These are phyloP conservation scores for Fusarium continuum DNA, from an alignment of 2,329 filamentous ascomycete species.

Conservation along the genomic window DNA sequence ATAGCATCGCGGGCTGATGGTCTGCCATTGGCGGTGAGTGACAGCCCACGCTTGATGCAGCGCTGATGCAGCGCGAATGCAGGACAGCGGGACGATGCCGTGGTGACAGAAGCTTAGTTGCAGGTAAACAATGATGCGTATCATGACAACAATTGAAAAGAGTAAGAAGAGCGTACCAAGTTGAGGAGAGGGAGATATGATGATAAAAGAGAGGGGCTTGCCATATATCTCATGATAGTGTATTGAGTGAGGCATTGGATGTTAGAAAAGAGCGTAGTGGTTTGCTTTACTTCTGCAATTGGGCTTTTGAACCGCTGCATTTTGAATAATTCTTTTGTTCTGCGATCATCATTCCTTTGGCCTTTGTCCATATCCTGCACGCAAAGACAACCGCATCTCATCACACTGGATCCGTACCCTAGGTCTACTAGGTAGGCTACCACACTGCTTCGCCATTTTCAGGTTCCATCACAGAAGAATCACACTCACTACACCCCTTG, in stretches of 20 bases:
- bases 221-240: not conserved
- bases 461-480: too few relatives aligned
- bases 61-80: slow-evolving; percentile 33
- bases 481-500: not conserved
- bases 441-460: slow-evolving; percentile 1
- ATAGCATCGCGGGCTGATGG: slow-evolving; percentile 11
- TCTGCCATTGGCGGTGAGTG: slow-evolving; percentile 37
- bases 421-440: slow-evolving; percentile 5
- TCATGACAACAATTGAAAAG: slow-evolving; percentile 35
- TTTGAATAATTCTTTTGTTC: not conserved
- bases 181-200: not conserved
- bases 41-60: slow-evolving; percentile 32
- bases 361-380: not conserved
- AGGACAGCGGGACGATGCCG: slow-evolving; percentile 37
- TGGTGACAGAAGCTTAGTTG: slow-evolving; percentile 40
- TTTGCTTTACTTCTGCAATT: not conserved
- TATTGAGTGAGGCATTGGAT: not conserved
- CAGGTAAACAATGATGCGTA: slow-evolving; percentile 42
- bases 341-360: not conserved
- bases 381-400: not conserved
- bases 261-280: not conserved
- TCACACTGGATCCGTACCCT: slow-evolving; percentile 1
- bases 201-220: slow-evolving; percentile 5
- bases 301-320: not conserved
- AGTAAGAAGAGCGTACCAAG: not conserved